Evolutionary conservation across 257 asterid species (phyloP).

Genomic region (Plectranthus barbatus): DNA sequence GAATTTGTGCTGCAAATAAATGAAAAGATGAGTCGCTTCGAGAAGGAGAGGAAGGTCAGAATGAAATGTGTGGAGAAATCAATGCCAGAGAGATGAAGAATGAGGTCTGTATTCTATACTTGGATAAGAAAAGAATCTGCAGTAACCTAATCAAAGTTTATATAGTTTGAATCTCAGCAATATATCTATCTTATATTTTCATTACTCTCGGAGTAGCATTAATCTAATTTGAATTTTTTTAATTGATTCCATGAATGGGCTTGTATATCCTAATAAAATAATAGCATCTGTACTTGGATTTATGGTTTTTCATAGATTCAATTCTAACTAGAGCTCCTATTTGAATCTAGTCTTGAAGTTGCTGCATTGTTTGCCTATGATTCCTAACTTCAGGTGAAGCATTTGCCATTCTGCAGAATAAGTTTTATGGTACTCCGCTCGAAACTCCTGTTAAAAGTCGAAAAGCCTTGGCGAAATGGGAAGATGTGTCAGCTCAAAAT

Average conservation of each 20-base stretch:
- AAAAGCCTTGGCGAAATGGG: conserved; percentile 31
- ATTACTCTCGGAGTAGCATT: no score
- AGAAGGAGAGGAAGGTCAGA: conserved; percentile 29
- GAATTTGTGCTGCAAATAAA: conserved; percentile 15
- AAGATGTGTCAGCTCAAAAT: conserved; percentile 23
- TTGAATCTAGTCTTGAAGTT: not conserved
- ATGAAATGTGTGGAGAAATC: conserved; percentile 23
- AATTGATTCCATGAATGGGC: not conserved
- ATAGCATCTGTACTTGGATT: not conserved
- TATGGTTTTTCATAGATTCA: not conserved
- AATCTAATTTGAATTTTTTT: not conserved
- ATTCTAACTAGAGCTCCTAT: not conserved
- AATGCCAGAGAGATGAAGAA: conserved; percentile 43
- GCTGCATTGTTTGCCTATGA: not conserved
- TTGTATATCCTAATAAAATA: not conserved
- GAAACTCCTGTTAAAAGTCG: conserved; percentile 64
- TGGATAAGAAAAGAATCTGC: not conserved
- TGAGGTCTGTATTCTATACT: conserved; percentile 50
- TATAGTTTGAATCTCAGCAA: not conserved
- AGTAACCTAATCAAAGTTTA: not conserved
- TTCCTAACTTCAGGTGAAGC: not conserved
- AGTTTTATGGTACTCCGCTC: conserved; percentile 57
- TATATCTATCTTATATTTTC: no score
- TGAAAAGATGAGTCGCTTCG: conserved; percentile 21
- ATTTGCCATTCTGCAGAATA: conserved; percentile 39